A percentile compares a stretch with the other conserved stretches of the same genome.
Evolutionary conservation across 1,284 basidiomycete genomes (phyloP).

Genomic region (Abortiporus biennis): DNA sequence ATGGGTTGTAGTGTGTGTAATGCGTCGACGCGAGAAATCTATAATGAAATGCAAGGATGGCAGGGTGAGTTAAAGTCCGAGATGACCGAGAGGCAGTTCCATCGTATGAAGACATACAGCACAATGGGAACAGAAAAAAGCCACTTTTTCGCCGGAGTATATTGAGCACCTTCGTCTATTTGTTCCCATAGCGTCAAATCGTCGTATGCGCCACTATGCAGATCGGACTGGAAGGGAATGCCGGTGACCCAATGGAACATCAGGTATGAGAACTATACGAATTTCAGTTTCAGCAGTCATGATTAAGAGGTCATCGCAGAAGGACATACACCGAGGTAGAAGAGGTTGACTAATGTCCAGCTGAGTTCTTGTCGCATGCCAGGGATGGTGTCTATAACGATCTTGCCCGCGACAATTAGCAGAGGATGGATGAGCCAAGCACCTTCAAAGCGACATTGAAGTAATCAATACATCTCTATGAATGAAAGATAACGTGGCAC

Average conservation of each 20-base stretch:
- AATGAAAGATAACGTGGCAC: not conserved
- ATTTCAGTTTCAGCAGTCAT: not conserved
- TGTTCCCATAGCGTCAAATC: conserved; percentile 99
- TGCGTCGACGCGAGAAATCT: conserved; percentile 97
- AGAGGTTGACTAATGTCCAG: conserved; percentile 93
- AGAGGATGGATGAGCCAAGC: conserved; percentile 98
- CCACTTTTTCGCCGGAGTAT: conserved; percentile 99
- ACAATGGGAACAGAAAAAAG: conserved; percentile 87
- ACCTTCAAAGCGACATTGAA: conserved; percentile 39
- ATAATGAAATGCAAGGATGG: conserved; percentile 10
- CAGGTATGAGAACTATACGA: conserved; percentile 79
- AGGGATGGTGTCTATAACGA: conserved; percentile 91
- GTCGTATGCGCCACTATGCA: conserved; percentile 92
- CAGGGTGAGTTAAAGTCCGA: conserved; percentile 3
- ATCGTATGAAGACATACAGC: conserved; percentile 36
- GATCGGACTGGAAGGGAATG: conserved; percentile 88
- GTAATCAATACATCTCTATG: not conserved
- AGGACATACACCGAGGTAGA: conserved; percentile 82
- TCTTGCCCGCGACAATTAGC: conserved; percentile 86
- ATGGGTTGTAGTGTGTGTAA: conserved; percentile 94
- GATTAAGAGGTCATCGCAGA: conserved; percentile 4
- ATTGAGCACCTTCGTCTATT: conserved; percentile 97
- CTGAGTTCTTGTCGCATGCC: conserved; percentile 92
- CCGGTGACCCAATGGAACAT: conserved; percentile 99
- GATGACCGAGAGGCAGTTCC: no score